phyloP scores from a whole-genome alignment of 345 rosid genomes.

The Eucalyptus regnans region DNA sequence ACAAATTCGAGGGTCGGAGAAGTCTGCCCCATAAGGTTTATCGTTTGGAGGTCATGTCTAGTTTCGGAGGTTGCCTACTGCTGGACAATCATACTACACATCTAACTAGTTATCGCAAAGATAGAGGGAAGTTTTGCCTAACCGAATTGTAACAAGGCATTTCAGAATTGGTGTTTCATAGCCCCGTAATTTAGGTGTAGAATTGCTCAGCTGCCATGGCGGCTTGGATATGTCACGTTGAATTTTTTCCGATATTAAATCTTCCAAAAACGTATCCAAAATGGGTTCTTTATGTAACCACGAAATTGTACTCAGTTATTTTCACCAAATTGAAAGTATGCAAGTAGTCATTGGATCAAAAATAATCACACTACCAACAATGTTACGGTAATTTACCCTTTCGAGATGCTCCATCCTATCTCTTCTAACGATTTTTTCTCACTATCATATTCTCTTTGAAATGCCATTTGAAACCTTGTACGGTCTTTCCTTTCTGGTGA shows the following conservation, averaged over 20 bases:
- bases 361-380: neutral
- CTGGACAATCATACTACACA: neutral
- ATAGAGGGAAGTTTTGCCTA: neutral
- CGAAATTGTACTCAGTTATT: neutral
- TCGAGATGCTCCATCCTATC: neutral
- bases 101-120: neutral
- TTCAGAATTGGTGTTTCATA: neutral
- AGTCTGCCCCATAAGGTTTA: neutral
- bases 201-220: neutral
- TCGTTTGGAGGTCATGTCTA: neutral
- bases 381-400: neutral
- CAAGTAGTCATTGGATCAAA: neutral
- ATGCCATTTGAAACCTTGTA: neutral
- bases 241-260: neutral
- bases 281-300: neutral
- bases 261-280: neutral
- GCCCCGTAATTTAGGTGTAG: neutral
- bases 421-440: neutral
- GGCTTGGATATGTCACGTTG: neutral
- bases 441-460: neutral
- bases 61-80: neutral
- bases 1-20: neutral
- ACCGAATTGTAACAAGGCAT: neutral
- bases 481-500: neutral
- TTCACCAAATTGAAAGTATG: neutral